These are phyloP conservation scores for Mariannaea sp. DNA, from an alignment of 2,329 filamentous ascomycete species.

Conservation along the genomic window DNA sequence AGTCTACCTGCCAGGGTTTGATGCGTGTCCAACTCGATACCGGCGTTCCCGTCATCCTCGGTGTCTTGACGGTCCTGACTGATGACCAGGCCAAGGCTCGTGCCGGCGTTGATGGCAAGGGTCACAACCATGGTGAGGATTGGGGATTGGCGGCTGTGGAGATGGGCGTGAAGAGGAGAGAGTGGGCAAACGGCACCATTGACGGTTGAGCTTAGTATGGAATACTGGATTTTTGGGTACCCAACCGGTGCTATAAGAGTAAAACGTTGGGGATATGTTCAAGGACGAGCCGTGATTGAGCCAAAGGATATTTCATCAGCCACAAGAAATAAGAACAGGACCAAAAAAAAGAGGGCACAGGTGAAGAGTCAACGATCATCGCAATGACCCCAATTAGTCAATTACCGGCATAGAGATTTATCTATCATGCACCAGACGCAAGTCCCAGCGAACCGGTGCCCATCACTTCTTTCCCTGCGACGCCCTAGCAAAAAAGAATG, in stretches of 20 bases:
- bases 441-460: conserved; percentile 31
- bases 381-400: conserved; percentile 36
- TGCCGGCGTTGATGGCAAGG: conserved; percentile 69
- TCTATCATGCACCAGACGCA: conserved; percentile 40
- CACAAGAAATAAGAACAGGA: conserved; percentile 9
- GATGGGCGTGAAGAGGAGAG: conserved; percentile 83
- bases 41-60: conserved; percentile 88
- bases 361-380: conserved; percentile 11
- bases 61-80: conserved; percentile 83
- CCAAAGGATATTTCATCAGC: too few species aligned
- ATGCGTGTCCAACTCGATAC: conserved; percentile 94
- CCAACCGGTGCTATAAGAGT: background rate
- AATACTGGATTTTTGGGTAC: background rate
- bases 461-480: conserved; percentile 37
- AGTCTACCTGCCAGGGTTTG: conserved; percentile 85
- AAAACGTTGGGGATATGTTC: too few species aligned
- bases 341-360: background rate
- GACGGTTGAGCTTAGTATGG: conserved; percentile 43
- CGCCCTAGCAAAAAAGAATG: conserved; percentile 35
- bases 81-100: conserved; percentile 87
- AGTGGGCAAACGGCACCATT: conserved; percentile 75
- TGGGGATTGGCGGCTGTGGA: conserved; percentile 96
- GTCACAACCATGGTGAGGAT: conserved; percentile 95
- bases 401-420: conserved; percentile 39
- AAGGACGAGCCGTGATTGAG: too few species aligned